Evolutionary conservation across 768 basidiomycete genomes (phyloP), one percentile per base, ranked within the genome.

Genomic region (Pholiota conissans): DNA sequence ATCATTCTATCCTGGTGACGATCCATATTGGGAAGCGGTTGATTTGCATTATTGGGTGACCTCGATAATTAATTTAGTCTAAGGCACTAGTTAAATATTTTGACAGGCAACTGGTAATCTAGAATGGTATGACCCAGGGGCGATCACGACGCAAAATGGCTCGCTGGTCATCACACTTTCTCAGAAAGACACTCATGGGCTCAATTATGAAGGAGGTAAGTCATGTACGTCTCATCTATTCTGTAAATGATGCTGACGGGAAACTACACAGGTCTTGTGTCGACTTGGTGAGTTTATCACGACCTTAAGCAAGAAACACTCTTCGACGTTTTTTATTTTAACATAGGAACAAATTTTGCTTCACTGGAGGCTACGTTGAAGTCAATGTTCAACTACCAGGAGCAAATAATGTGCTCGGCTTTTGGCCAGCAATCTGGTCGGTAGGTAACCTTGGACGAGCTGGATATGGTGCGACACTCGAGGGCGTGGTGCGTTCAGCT

Each of bases 81-180:
- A 26, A 35, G 28, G 22, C 2, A 26, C 11, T 52, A 6, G 8
- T 11, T 46, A n/a, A 28, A 30, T 37, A 10, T 51, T 42, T 51
- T 10, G 13, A 76, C 56, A 78, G 77, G 66, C 74, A 63, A 85
- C 89, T 10, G 79, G 80, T 51, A 85, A 90, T 66, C 59, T 90
- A 65, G 90, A 96, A 70, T 95, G 92, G 91, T 93, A 95, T 69
- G 89, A 89, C 64, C 93, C 94, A 0, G 83, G 76, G 37, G 86
- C 88, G n/a, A 71, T 93, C 55, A 88, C 84, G 8, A 97, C 95
- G 8, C 63, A 73, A 57, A 77, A 80, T 61, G 95, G 95, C 13
- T 77, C 79, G 34, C 82, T 97, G 27, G 81, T 88, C 37, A 86
- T 95, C 62, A 92, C 87, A 3, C 73, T 94, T 61, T 80, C 67